Percentiles rank a stretch among this genome's conserved stretches.
These are phyloP conservation scores for Lactarius evosmus DNA, from an alignment of 768 basidiomycete genomes.

Conservation along the genomic window DNA sequence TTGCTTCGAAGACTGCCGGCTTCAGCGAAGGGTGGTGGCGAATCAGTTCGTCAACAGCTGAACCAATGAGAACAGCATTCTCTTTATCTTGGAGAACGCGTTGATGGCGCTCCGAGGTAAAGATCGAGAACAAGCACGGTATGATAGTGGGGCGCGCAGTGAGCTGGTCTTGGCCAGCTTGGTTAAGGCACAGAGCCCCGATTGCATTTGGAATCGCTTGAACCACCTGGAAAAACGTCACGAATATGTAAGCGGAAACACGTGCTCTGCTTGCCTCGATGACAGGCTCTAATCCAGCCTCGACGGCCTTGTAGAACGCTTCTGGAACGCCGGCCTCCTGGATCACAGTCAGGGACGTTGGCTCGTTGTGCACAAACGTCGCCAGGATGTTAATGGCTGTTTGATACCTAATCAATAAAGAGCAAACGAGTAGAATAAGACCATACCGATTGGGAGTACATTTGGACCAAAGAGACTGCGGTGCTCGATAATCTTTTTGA, in stretches of 20 bases:
- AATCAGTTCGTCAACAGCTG: conserved; percentile 90
- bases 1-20: conserved; percentile 68
- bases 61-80: conserved; percentile 84
- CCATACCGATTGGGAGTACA: conserved; percentile 78
- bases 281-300: conserved; percentile 78
- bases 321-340: conserved; percentile 92
- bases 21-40: conserved; percentile 93
- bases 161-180: conserved; percentile 80
- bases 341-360: conserved; percentile 86
- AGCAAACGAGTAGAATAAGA: conserved; percentile 2
- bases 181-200: conserved; percentile 94
- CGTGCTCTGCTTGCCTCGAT: conserved; percentile 61
- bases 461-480: conserved; percentile 82
- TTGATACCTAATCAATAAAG: conserved; percentile 23
- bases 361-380: conserved; percentile 98
- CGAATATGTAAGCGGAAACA: not conserved
- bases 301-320: conserved; percentile 82
- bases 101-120: conserved; percentile 79
- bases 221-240: conserved; percentile 56
- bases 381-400: conserved; percentile 92
- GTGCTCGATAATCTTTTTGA: conserved; percentile 85
- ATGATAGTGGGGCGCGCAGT: conserved; percentile 76
- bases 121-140: conserved; percentile 78
- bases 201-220: conserved; percentile 93
- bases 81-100: conserved; percentile 90